phyloP scores from a whole-genome alignment of 2,329 filamentous ascomycete species.

The Fusarium camptoceras region DNA sequence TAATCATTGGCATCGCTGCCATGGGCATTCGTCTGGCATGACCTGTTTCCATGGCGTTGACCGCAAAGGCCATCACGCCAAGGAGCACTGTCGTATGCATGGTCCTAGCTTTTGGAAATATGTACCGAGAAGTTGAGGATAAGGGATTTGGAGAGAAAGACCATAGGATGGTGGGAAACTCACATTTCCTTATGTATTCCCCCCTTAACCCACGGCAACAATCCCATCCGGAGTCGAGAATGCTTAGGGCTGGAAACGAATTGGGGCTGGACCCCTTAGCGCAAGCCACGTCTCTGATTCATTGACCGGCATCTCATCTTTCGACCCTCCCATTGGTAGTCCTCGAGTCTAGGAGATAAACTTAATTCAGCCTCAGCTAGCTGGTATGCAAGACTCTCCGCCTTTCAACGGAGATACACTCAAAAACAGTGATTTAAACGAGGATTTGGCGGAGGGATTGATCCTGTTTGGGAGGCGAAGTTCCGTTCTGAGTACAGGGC shows the following conservation, averaged over 20 bases:
- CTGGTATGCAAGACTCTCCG: not conserved
- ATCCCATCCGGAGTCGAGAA: not conserved
- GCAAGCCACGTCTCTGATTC: not conserved
- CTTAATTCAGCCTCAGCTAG: not conserved
- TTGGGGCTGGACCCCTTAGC: not conserved
- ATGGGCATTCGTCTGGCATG: not conserved
- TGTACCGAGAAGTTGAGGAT: fast-evolving
- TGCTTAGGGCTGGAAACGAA: not conserved
- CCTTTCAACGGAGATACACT: not conserved
- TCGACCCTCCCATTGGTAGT: not conserved
- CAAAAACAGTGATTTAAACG: fast-evolving
- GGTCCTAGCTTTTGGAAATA: fast-evolving
- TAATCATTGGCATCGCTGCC: not conserved
- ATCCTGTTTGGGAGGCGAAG: not conserved
- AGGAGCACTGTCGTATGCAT: not conserved
- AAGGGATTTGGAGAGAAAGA: fast-evolving
- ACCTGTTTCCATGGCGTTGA: not conserved
- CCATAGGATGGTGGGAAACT: not conserved
- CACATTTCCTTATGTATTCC: not conserved
- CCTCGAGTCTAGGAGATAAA: not conserved
- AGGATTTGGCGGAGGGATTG: fast-evolving
- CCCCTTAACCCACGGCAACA: not conserved
- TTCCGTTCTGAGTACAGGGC: not conserved
- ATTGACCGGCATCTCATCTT: not conserved
- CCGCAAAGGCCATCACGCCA: not conserved